Evolutionary conservation across 352 stramenopile genomes (phyloP).

Genomic region (Pythium scleroteichum): DNA sequence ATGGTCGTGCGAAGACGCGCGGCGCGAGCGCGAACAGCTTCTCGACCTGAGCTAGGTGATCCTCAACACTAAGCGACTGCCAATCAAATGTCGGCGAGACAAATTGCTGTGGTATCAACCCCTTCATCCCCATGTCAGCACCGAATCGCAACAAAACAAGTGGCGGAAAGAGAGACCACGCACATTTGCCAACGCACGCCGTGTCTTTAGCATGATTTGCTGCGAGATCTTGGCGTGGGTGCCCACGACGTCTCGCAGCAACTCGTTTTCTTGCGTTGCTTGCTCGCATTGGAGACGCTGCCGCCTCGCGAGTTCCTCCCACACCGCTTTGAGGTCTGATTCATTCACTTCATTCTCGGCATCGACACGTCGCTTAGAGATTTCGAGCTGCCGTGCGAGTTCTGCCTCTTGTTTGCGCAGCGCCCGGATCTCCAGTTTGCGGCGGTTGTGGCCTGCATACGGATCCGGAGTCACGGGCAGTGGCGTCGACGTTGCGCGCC

Average conservation of each 20-base stretch:
- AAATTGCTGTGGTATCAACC: not conserved
- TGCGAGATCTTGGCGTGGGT: conserved; percentile 12
- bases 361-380: not conserved
- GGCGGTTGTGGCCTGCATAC: conserved; percentile 13
- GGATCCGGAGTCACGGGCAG: not conserved
- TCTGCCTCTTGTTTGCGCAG: conserved; percentile 3
- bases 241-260: not conserved
- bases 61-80: not conserved
- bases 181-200: not conserved
- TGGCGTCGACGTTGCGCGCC: not conserved
- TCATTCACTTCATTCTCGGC: too few relatives aligned
- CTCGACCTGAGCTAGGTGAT: conserved; percentile 9
- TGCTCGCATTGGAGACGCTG: not conserved
- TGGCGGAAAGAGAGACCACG: too few relatives aligned
- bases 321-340: not conserved
- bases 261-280: not conserved
- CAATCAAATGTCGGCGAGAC: not conserved
- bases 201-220: not conserved
- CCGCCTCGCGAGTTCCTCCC: conserved; percentile 1
- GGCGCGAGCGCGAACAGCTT: not conserved
- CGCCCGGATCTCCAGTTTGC: conserved; percentile 19
- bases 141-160: too few relatives aligned
- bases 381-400: not conserved
- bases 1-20: not conserved
- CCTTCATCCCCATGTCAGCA: too few relatives aligned